Evolutionary conservation across 345 rosid species (phyloP).

Genomic region (Psidium guajava): DNA sequence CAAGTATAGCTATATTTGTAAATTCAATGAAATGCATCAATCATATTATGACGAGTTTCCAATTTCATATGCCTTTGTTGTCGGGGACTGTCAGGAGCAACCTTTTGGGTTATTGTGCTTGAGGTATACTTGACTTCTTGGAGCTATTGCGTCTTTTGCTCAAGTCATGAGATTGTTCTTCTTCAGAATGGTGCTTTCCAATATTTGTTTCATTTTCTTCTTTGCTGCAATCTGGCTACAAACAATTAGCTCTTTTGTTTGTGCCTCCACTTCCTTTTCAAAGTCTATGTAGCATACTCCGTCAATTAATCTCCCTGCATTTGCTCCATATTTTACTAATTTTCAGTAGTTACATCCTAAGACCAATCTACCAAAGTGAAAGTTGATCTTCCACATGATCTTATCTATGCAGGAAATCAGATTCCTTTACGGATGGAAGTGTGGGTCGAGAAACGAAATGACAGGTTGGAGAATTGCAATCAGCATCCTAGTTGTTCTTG

Average conservation of each 20-base stretch:
- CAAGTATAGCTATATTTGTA: neutral
- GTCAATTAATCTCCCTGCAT: neutral
- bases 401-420: constrained; percentile 67
- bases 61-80: neutral
- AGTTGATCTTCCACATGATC: constrained; percentile 92
- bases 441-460: constrained; percentile 56
- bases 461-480: constrained; percentile 24
- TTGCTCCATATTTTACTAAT: neutral
- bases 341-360: neutral
- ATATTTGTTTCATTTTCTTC: neutral
- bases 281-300: neutral
- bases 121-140: neutral
- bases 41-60: neutral
- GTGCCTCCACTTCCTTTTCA: neutral
- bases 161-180: neutral
- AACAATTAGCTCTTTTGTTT: neutral
- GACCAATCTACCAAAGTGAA: constrained; percentile 44
- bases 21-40: neutral
- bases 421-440: constrained; percentile 80
- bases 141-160: neutral
- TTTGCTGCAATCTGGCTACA: neutral
- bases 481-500: neutral
- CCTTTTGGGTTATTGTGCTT: neutral
- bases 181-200: neutral
- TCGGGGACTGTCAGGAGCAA: neutral